Evolutionary conservation across 805 yeast genomes (phyloP), one percentile per base, ranked within the genome.

Genomic region (Wickerhamiella azyma): DNA sequence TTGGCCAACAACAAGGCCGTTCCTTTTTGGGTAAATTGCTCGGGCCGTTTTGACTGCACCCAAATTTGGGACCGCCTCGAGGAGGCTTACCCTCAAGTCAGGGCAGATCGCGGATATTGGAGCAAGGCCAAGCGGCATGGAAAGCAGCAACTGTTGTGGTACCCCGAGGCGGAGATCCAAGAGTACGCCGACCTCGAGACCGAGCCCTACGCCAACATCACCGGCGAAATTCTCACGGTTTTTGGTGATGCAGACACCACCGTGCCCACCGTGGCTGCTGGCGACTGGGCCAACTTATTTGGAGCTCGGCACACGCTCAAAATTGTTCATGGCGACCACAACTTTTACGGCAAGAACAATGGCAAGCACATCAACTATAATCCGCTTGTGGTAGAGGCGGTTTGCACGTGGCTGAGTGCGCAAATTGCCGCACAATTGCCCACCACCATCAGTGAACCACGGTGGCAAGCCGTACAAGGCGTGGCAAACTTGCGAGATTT

Each of bases 301-400:
- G 71, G 68, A 28, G 62, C 71, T 4, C 74, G 86, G 17, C 79
- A 81, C 53, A 66, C 69, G 3, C 63, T 85, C 45, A 66, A 68
- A 36, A 65, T 88, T 9, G 73, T 74, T 1, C 68, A 66, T 40
- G 95, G 94, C 0, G 88, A 85, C 58, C 97, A 88, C 61, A 84
- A 83, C 55, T 86, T 72, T 56, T 81, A 72, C 56, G 89, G 41
- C 41, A 21, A 13, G 2, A 21, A 7, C 11, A 19, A 44, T 21
- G 41, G 35, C 21, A 48, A 46, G 29, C 63, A 64, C 30, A 75
- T 77, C 39, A 82, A 83, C 58, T 82, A 75, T 62, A 78, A 75
- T 53, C 67, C 63, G 43, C 57, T 63, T 17, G 86, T 80, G 1
- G 68, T 66, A 1, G 70, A 72, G 0, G 53, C 59, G 8, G 69